Evolutionary conservation across 225 moss, liverwort and hornwort species (phyloP), one percentile per base, ranked within the genome.

Genomic region (Physcomitrium patens): DNA sequence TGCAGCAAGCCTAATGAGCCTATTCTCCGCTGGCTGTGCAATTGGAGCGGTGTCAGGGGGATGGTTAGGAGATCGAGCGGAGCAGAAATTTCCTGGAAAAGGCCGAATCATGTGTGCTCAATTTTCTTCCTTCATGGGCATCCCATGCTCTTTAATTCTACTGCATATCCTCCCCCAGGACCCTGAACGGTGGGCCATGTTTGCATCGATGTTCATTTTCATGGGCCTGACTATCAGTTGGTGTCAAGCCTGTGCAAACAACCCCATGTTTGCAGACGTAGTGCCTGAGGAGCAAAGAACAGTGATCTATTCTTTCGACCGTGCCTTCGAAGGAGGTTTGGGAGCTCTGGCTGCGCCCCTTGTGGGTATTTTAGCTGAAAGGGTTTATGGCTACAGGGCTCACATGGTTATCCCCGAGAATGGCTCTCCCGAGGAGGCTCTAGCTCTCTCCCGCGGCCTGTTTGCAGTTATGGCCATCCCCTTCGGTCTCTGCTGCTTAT

Each of bases 71-170:
- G 96, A 96, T 72, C 83, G 65, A 55, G 88, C 90, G 1, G 94
- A 92, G 78, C 82, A 80, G 42, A 91, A 46, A 71, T 96, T 71
- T 77, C 92, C 94, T 18, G 94, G 92, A 13, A 79, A 77, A 50
- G 96, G 96, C 59, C 94, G 96, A 62, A 92, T 96, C 2, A 84
- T 91, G 88, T 94, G 94, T 71, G 96, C 96, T 11, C 96, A 96
- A 60, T 91, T 96, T 68, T 94, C 94, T 48, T 92, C 96, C 3
- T 94, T 94, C 75, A 97, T 90, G 86, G 94, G 94, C 57, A 91
- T 94, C 18, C 96, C 96, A 18, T 92, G 89, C 77, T 97, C 94
- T n/a, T 80, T 86, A 56, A 17, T 92, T 18, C 85, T 97, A 70
- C 90, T 97, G n/a, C 82, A 87, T 12, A 59, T 74, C 28, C 86